These are phyloP conservation scores for Mycena vitilis DNA, from an alignment of 768 basidiomycete species.

Conservation along the genomic window DNA sequence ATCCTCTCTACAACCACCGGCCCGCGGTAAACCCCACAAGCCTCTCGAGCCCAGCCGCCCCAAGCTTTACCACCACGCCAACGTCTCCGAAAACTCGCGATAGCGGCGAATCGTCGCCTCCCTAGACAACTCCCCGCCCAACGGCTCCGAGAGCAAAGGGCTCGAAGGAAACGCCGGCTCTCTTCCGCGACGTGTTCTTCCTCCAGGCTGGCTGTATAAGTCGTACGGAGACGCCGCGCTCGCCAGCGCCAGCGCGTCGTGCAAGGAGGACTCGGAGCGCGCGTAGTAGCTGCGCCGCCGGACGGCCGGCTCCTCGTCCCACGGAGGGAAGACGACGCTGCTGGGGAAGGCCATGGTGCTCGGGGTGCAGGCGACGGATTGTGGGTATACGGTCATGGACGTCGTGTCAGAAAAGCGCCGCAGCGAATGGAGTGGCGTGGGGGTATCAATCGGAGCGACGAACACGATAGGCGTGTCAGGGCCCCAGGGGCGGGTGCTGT, in stretches of 20 bases:
- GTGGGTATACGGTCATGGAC: conserved; percentile 28
- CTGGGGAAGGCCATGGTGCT: conserved; percentile 21
- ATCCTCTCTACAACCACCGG: too few relatives aligned
- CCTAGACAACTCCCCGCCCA: conserved; percentile 12
- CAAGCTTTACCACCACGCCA: neutral
- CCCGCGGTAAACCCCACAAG: too few relatives aligned
- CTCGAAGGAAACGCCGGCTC: conserved; percentile 31
- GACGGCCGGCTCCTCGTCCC: conserved; percentile 19
- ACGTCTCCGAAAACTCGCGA: conserved; percentile 35
- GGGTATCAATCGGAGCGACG: conserved; percentile 29
- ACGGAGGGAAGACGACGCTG: neutral
- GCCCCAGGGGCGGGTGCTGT: neutral
- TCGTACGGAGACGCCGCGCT: conserved; percentile 29
- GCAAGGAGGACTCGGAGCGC: conserved; percentile 23
- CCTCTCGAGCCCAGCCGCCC: too few relatives aligned
- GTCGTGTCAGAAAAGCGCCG: conserved; percentile 31
- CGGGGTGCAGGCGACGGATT: conserved; percentile 20
- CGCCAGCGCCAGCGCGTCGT: conserved; percentile 7
- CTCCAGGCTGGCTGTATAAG: conserved; percentile 22
- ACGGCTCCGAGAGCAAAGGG: conserved; percentile 27
- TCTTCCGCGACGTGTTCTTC: conserved; percentile 22
- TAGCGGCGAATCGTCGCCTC: conserved; percentile 34
- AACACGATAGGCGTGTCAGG: conserved; percentile 30
- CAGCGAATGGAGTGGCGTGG: conserved; percentile 16
- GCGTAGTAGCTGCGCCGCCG: conserved; percentile 18